Evolutionary conservation across 179 eudicot genomes (phyloP), one percentile per base, ranked within the genome.

Genomic region (Actinidia polygama): DNA sequence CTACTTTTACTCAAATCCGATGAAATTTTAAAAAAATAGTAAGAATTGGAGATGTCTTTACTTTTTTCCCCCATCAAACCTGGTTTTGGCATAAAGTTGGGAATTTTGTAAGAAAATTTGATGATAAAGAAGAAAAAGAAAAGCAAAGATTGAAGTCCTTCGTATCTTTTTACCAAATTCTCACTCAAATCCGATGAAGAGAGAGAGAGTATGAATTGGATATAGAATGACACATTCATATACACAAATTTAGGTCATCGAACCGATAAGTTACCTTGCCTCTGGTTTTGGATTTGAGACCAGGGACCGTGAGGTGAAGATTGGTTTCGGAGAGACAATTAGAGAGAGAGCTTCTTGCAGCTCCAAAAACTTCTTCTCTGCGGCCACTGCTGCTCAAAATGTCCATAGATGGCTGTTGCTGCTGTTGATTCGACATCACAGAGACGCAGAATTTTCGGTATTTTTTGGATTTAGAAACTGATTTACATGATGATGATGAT

Each of bases 311-410:
- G 6, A 90, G 87, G 80, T 91, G 92, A 75, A 96, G 98, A 83
- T 92, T 83, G 47, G 99, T 94, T 46, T 96, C 97, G 0, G 95
- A 90, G 36, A 96, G 90, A 61, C 97, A 93, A 53, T 92, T 91
- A 55, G 87, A 54, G 5, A 90, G 66, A 46, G 97, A 89, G 81
- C 81, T 84, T 83, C 85, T 64, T 30, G 91, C 90, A 62, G 91
- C 90, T 21, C 44, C 82, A 77, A 89, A 72, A 73, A 92, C 82
- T 83, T 94, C 90, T 10, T 84, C 87, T 83, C 89, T 93, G 18
- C 80, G 85, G n/a, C 81, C 75, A 7, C 90, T 81, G 21, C 69
- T 73, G 14, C 79, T 87, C 80, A 87, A 69, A 64, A 81, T 90
- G 78, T 85, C 89, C 59, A 88, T 68, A 51, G 85, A 77, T 69